Percentiles rank a stretch among this genome's conserved stretches.
phyloP scores from a whole-genome alignment of 768 basidiomycete genomes.

The Pleurotus salmoneostramineus region DNA sequence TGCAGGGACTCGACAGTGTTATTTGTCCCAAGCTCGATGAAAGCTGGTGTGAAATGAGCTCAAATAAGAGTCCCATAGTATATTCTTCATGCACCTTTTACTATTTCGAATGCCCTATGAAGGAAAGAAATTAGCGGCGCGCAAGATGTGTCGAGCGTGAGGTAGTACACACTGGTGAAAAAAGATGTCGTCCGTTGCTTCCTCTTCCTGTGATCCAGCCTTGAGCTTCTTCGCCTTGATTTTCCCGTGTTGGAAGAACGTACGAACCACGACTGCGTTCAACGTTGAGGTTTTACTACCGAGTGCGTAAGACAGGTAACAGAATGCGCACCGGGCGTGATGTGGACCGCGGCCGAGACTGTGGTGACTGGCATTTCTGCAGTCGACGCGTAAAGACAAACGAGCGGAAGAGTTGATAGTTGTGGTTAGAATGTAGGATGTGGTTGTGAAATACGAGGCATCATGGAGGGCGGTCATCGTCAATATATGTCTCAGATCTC shows the following conservation, averaged over 20 bases:
- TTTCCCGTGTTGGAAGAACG: conserved; percentile 44
- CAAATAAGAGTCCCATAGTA: not conserved
- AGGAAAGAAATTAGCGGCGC: not conserved
- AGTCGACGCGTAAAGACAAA: not conserved
- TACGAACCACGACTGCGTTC: conserved; percentile 46
- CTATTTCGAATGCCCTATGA: conserved; percentile 61
- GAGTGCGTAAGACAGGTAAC: not conserved
- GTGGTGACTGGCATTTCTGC: conserved; percentile 47
- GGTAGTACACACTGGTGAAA: conserved; percentile 67
- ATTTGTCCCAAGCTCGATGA: conserved; percentile 58
- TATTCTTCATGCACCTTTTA: conserved; percentile 34
- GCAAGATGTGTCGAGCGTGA: not conserved
- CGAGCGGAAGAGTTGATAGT: not conserved
- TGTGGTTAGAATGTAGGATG: not conserved
- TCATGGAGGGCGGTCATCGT: no score
- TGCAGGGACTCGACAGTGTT: conserved; percentile 75
- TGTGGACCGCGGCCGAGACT: conserved; percentile 48
- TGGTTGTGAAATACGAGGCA: not conserved
- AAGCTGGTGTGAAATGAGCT: conserved; percentile 30
- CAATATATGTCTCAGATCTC: no score
- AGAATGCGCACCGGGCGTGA: conserved; percentile 38
- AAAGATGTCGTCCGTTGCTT: conserved; percentile 57
- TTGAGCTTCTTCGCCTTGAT: conserved; percentile 36
- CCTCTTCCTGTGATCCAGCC: conserved; percentile 32
- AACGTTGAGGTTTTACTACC: not conserved